A percentile compares a stretch with the other conserved stretches of the same genome.
These are phyloP conservation scores for Myriosclerotinia duriaeana DNA, from an alignment of 2,329 filamentous ascomycete species.

Conservation along the genomic window DNA sequence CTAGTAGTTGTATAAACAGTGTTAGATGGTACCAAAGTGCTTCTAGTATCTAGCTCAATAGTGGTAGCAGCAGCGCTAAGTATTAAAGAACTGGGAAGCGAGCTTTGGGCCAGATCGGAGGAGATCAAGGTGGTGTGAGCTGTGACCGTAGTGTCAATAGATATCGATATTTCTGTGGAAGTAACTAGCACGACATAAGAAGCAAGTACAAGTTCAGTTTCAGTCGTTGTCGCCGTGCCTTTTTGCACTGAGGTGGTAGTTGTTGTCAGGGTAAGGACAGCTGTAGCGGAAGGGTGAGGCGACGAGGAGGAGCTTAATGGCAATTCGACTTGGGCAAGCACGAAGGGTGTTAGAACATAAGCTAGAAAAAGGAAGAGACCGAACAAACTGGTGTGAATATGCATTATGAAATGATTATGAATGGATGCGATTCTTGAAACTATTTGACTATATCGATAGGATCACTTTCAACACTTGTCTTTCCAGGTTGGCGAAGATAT, in stretches of 20 bases:
- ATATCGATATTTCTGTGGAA: background rate
- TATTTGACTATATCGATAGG: background rate
- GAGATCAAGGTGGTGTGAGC: background rate
- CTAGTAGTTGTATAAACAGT: background rate
- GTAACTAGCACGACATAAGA: background rate
- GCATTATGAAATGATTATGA: too few species aligned
- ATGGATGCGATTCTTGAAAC: background rate
- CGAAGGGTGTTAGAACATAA: background rate
- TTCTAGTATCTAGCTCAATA: background rate
- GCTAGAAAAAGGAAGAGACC: background rate
- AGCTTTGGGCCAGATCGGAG: background rate
- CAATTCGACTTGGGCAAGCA: background rate
- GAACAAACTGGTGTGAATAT: background rate
- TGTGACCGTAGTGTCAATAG: background rate
- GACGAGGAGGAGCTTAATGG: background rate
- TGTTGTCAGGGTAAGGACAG: background rate
- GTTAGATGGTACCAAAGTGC: background rate
- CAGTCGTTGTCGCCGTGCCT: background rate
- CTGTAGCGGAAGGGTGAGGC: background rate
- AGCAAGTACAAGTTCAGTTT: background rate
- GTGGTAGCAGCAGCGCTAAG: background rate
- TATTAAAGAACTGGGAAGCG: background rate
- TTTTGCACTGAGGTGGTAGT: background rate
- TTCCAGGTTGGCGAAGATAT: background rate
- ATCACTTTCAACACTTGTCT: too few species aligned